These are phyloP conservation scores for Jackrogersella multiformis DNA, from an alignment of 495 filamentous ascomycete genomes.

Conservation along the genomic window DNA sequence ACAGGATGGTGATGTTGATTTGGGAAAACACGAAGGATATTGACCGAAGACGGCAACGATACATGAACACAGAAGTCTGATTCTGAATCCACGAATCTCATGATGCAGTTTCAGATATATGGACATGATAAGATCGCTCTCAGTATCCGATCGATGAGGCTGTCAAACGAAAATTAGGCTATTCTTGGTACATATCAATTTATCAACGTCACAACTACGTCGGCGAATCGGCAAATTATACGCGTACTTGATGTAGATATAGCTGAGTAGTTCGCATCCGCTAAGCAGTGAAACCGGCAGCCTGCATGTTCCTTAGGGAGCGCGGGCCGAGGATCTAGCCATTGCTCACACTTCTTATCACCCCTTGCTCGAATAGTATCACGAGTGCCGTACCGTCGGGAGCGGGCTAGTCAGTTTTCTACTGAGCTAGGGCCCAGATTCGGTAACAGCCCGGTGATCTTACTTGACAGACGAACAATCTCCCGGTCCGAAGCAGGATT, in stretches of 20 bases:
- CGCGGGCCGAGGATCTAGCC: conserved; percentile 24
- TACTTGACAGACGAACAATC: neutral
- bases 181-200: neutral
- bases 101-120: neutral
- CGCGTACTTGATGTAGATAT: neutral
- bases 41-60: neutral
- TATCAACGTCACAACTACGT: conserved; percentile 13
- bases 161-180: neutral
- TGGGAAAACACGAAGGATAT: neutral
- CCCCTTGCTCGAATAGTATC: neutral
- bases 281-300: neutral
- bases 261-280: neutral
- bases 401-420: neutral
- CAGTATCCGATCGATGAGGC: conserved; percentile 6
- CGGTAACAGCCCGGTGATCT: neutral
- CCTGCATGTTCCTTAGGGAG: neutral
- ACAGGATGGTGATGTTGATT: neutral
- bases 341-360: neutral
- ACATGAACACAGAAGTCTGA: neutral
- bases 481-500: conserved; percentile 5
- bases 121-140: conserved; percentile 17
- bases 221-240: conserved; percentile 11
- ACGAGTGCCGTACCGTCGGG: neutral
- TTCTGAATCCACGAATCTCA: neutral
- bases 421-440: neutral